Percentiles rank a stretch among this genome's conserved stretches.
phyloP scores from a whole-genome alignment of 345 rosid species.

The Microcos paniculata region DNA sequence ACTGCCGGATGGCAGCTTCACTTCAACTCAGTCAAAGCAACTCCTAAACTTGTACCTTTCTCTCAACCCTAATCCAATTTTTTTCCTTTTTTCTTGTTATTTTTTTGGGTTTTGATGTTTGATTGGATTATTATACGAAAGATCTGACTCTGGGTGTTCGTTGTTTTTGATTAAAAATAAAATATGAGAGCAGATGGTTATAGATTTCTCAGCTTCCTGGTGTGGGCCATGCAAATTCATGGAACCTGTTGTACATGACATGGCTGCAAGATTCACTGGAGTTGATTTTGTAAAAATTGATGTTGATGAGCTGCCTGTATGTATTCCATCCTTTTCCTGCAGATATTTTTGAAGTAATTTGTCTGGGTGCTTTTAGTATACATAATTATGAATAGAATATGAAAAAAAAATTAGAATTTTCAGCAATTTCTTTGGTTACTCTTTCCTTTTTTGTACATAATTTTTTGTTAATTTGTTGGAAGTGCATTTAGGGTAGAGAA shows the following conservation, averaged over 20 bases:
- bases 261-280: constrained; percentile 51
- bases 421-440: neutral
- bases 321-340: constrained; percentile 14
- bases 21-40: constrained; percentile 59
- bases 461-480: neutral
- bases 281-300: constrained; percentile 79
- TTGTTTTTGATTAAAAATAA: neutral
- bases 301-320: constrained; percentile 78
- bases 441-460: neutral
- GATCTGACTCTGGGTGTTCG: constrained; percentile 16
- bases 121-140: neutral
- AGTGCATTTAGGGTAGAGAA: neutral
- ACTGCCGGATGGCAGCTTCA: constrained; percentile 72
- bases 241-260: constrained; percentile 48
- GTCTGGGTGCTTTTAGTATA: neutral
- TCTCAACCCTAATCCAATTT: neutral
- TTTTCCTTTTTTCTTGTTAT: neutral
- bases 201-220: constrained; percentile 84
- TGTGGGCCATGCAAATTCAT: constrained; percentile 83
- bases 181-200: constrained; percentile 48
- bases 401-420: too few relatives aligned
- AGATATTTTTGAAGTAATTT: neutral
- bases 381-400: neutral
- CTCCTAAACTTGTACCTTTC: constrained; percentile 51
- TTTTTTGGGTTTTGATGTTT: neutral